Conservation (phyloP, 805 yeast species). For the Diddensiella santjacobensis region DNA sequence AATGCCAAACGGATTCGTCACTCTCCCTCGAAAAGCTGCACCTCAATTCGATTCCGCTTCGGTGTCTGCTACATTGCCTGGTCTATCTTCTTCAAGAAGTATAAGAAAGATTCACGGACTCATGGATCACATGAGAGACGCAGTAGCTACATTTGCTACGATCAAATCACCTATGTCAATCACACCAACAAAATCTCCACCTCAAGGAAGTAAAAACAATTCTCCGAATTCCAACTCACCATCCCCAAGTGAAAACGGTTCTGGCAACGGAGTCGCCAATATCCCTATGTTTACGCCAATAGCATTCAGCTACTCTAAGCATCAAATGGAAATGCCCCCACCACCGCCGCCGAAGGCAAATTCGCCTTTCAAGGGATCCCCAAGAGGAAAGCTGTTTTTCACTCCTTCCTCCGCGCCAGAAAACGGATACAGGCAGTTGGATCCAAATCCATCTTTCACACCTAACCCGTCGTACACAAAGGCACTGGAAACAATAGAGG, state of each 20-base stretch:
- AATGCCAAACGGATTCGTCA: neutral
- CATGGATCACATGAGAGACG: constrained; percentile 27
- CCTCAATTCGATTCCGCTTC: neutral
- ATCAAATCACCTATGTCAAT: constrained; percentile 25
- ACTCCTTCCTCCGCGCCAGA: neutral
- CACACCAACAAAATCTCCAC: neutral
- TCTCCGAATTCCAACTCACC: constrained; percentile 1
- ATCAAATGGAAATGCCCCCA: neutral
- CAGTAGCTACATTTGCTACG: constrained; percentile 29
- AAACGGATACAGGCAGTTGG: neutral
- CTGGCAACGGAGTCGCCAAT: neutral
- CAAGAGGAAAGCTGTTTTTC: neutral
- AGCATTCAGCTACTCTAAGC: neutral
- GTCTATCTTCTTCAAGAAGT: constrained; percentile 26
- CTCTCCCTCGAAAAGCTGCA: neutral
- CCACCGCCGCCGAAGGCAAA: no score
- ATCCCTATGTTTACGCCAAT: neutral
- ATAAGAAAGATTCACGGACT: constrained; percentile 31
- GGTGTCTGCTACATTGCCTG: neutral
- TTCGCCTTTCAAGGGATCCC: neutral
- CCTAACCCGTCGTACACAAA: neutral
- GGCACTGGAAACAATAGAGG: constrained; percentile 4
- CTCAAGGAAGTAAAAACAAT: neutral
- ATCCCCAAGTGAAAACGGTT: neutral
- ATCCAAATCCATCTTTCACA: constrained; percentile 1